A percentile compares a stretch with the other conserved stretches of the same genome.
Evolutionary conservation across 805 yeast genomes (phyloP).

Genomic region (Wickerhamiella slavikovae): DNA sequence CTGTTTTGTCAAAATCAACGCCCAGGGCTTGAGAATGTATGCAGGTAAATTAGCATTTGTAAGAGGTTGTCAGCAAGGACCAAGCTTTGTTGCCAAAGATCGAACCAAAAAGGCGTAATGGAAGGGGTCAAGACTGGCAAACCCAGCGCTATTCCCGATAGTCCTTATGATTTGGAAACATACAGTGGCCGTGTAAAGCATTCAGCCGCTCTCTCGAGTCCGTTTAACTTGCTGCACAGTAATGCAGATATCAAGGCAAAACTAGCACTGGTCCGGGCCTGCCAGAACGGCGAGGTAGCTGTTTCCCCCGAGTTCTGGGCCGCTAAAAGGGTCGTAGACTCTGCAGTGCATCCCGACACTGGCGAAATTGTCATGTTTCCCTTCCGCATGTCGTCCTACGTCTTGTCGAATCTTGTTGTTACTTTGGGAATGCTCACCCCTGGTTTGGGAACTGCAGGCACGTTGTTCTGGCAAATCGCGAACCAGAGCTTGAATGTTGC

Average conservation of each 20-base stretch:
- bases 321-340: constrained; percentile 71
- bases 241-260: constrained; percentile 41
- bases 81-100: no score
- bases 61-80: no score
- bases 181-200: constrained; percentile 92
- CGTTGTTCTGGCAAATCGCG: constrained; percentile 93
- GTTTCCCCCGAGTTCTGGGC: constrained; percentile 77
- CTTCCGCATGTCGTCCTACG: constrained; percentile 93
- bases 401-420: constrained; percentile 77
- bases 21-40: no score
- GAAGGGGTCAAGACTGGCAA: no score
- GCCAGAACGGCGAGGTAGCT: constrained; percentile 43
- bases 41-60: no score
- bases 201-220: constrained; percentile 84
- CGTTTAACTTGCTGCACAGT: constrained; percentile 63
- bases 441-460: constrained; percentile 70
- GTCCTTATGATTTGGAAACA: constrained; percentile 50
- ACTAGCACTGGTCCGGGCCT: constrained; percentile 44
- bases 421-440: constrained; percentile 98
- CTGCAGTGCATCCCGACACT: constrained; percentile 90
- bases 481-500: constrained; percentile 96
- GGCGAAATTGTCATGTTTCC: constrained; percentile 86
- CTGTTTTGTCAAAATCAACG: no score
- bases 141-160: constrained; percentile 7
- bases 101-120: no score